Conservation (phyloP, 768 basidiomycete genomes). For the Tricholoma saponaceum region DNA sequence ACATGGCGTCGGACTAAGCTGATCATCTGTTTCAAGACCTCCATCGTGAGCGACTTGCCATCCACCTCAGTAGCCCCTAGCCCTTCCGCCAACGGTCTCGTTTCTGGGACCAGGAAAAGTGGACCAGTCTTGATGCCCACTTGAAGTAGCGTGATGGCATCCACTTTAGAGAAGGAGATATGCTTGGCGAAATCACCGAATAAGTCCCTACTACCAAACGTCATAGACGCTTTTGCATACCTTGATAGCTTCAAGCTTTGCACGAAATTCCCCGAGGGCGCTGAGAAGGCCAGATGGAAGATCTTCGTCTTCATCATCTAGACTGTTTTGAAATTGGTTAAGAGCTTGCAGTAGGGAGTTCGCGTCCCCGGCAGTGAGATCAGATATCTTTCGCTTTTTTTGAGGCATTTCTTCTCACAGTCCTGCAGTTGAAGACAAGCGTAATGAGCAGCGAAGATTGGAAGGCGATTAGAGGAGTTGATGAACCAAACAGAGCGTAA, state of each 20-base stretch:
- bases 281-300: neutral
- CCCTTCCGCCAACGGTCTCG: neutral
- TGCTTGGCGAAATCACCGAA: neutral
- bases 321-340: neutral
- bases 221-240: neutral
- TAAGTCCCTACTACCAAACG: neutral
- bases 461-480: neutral
- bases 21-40: slow-evolving; percentile 8
- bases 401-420: neutral
- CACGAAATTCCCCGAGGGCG: neutral
- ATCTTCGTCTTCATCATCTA: neutral
- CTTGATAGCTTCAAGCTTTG: neutral
- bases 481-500: too few species aligned
- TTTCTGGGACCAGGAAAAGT: neutral
- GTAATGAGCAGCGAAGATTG: neutral
- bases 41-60: neutral
- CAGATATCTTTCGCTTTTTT: neutral
- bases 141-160: neutral
- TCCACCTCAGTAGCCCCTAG: neutral
- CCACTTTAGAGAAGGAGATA: neutral
- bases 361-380: neutral
- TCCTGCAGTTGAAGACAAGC: neutral
- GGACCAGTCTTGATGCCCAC: neutral
- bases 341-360: neutral
- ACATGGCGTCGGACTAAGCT: slow-evolving; percentile 12